Evolutionary conservation across 140 eudicot species (phyloP), one percentile per base, ranked within the genome.

Genomic region (Ambrosia hybrid): DNA sequence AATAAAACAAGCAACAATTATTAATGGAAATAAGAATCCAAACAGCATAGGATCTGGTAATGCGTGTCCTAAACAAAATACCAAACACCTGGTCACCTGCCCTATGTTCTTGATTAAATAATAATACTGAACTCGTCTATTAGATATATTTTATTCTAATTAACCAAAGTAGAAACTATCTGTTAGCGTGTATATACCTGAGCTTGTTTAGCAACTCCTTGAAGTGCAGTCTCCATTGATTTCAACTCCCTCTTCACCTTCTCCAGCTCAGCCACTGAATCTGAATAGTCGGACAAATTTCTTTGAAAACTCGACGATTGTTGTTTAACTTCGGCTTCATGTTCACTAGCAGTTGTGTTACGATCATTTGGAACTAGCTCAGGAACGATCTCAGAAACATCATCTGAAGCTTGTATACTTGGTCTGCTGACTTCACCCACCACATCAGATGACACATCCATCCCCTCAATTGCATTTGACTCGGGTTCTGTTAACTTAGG

Each of bases 191-290:
- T 73, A 61, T 15, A 58, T 83, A 90, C 96, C 93, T 90, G 94
- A 72, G 96, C 94, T 83, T 87, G 96, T 81, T 84, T 88, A 55
- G 99, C 98, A 77, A 96, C 97, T 73, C 97, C 98, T 36, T 80
- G 79, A 71, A 93, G 83, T 76, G 98, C 98, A 55, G 88, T 67
- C 75, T 90, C 98, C 98, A 90, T 92, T 86, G 83, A 80, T 81
- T 93, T 83, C 96, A 93, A 87, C 71, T 93, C 98, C 70, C 68
- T 85, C 83, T 85, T 92, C 78, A 92, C 74, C 84, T 87, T 90
- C 88, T 92, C 93, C 74, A 89, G 59, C 80, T 92, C 98, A 72
- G 67, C 76, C 80, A 57, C 72, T n/a, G 87, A 75, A 78, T 73
- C 77, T 36, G 65, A 78, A 68, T 65, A 56, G 14, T 72, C 83